Base-by-base conservation (phyloP, 345 rosid species). In the Erysimum cheiranthoides region DNA sequence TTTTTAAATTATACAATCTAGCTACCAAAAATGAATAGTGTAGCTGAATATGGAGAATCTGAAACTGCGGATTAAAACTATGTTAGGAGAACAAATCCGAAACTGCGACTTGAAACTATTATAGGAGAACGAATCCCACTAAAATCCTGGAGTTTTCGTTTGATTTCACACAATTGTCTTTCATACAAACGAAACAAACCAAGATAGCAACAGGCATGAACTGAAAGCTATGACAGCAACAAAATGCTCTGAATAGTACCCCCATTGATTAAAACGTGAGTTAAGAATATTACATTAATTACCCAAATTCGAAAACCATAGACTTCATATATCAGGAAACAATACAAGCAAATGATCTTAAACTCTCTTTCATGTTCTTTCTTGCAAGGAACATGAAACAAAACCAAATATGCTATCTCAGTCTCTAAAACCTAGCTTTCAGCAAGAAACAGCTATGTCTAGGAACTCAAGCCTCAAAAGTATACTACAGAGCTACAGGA, bases 341-440 rank as follows among this genome's bases (percentile, higher is more conserved):
- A 18, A 12, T 21, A 59, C 27, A 71, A 71, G 57, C 12, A n/a
- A 60, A 50, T 61, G 57, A 49, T 51, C 54, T 42, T 53, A 21
- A 21, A 21, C 25, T 21, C 25, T 21, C 25, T 21, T 21, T 21
- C 25, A 21, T 21, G 25, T 21, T 21, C 25, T 21, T 21, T 21
- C 46, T 67, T 54, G 40, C 56, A 46, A 34, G 10, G 39, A 66
- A 11, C 47, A 57, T 46, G 18, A 70, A 12, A 1, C 54, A 69
- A 56, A 42, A 42, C 30, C 13, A 21, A 53, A 52, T 18, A 18
- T n/a, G 30, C 78, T 56, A 65, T 49, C 36, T 60, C 6, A 61
- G 49, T 25, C 68, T 13, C 52, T 66, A 36, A 17, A 73, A 16
- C 38, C 60, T 27, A 65, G 30, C 50, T 64, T 43, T 0, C 38